Base-by-base conservation (phyloP, 441 rosid species). In the Mallotus repandus region DNA sequence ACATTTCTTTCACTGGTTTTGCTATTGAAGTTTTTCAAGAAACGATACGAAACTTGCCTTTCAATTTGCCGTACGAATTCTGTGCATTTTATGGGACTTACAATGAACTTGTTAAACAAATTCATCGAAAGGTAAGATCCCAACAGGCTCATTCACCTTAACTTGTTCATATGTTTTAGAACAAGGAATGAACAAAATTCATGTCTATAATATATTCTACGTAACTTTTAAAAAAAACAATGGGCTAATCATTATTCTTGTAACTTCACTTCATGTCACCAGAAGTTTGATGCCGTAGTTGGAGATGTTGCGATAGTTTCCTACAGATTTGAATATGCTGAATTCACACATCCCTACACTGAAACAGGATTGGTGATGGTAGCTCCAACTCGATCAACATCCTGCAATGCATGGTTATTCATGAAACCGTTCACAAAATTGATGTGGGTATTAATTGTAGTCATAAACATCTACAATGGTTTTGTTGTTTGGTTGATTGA, bases 401-500 rank as follows among this genome's bases (percentile, higher is more conserved):
- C 50, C 55, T 54, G 64, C 41, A 77, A 66, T 53, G 78, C 77
- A 18, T 75, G 80, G 78, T 41, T 74, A 32, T 76, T 85, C 63
- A 9, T 68, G 66, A 77, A 76, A 50, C 88, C 88, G 0, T 85
- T 79, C 76, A 81, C 86, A 35, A 41, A 8, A 7, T 15, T 38
- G 50, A 67, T 82, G 86, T 82, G 84, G 86, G 41, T 65, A 45
- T 54, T 80, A 5, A 71, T 70, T 5, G 49, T 45, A 18, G 25
- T n/a, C 50, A 56, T 81, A 4, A 81, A 68, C 16, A 29, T 77
- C 68, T 80, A 66, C 69, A 78, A 76, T 49, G 86, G 81, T 3
- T 80, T 84, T 48, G 74, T 71, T 48, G 70, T 84, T 21, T 81
- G 82, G 83, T 15, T 79, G 66, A 77, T 85, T 10, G 85, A 83